A percentile compares a stretch with the other conserved stretches of the same genome.
These are phyloP conservation scores for Phialophora chinensis DNA, from an alignment of 2,329 filamentous ascomycete genomes.

Conservation along the genomic window DNA sequence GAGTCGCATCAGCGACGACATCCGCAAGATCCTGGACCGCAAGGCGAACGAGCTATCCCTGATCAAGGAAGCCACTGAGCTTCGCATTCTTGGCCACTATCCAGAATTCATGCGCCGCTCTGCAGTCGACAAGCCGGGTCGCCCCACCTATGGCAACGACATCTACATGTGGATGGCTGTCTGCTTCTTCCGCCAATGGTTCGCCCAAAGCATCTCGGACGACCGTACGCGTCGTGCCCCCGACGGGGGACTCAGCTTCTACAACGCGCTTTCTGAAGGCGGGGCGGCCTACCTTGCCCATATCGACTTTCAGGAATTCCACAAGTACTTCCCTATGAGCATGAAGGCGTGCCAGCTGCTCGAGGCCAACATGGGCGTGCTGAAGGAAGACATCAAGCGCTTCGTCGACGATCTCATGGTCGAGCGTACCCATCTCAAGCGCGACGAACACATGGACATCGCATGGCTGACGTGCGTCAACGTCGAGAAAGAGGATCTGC, in stretches of 20 bases:
- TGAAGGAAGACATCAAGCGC: constrained; percentile 49
- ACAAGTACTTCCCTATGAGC: constrained; percentile 42
- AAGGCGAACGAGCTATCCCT: constrained; percentile 40
- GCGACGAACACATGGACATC: constrained; percentile 43
- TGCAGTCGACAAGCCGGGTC: constrained; percentile 45
- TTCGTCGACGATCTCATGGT: constrained; percentile 47
- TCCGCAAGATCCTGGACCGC: constrained; percentile 39
- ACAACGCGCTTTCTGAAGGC: constrained; percentile 48
- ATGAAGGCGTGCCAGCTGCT: constrained; percentile 41
- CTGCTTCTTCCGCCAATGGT: constrained; percentile 55
- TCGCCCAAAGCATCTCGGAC: constrained; percentile 49
- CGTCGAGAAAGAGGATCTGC: constrained; percentile 50
- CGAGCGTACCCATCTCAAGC: constrained; percentile 49
- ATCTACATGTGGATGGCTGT: constrained; percentile 60
- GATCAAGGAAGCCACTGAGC: constrained; percentile 42
- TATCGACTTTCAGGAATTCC: constrained; percentile 40
- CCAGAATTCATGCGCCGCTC: constrained; percentile 48
- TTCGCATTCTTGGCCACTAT: constrained; percentile 42
- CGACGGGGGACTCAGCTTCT: constrained; percentile 57
- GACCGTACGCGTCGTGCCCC: constrained; percentile 46
- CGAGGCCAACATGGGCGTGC: constrained; percentile 42
- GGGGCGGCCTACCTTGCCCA: constrained; percentile 54
- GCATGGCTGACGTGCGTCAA: constrained; percentile 54
- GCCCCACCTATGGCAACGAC: constrained; percentile 54
- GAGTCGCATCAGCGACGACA: constrained; percentile 31